phyloP scores from a whole-genome alignment of 148 eudicot genomes.

The Rhododendron ovatum region DNA sequence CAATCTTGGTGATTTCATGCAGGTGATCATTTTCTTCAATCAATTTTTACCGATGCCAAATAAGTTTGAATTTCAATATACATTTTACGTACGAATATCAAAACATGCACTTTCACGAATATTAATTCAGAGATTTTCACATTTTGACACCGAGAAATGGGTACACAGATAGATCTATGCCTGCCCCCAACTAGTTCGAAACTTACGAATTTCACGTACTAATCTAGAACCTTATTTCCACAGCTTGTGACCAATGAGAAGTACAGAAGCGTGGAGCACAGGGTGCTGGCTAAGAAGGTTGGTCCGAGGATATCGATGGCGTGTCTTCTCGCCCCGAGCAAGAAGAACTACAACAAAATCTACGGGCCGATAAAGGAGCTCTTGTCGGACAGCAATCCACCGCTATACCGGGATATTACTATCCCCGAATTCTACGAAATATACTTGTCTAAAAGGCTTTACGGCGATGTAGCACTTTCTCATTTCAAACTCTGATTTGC shows the following conservation, averaged over 20 bases:
- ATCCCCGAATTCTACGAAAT: neutral
- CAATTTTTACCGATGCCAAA: too few species aligned
- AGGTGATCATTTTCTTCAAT: constrained; percentile 18
- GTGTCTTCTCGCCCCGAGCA: neutral
- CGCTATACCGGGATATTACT: neutral
- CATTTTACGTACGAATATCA: too few species aligned
- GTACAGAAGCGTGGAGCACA: constrained; percentile 66
- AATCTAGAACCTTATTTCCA: neutral
- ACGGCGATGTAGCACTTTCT: neutral
- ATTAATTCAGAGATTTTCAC: too few species aligned
- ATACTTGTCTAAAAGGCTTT: neutral
- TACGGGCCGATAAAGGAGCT: neutral
- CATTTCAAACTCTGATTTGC: neutral
- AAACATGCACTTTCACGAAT: too few species aligned
- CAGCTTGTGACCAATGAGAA: constrained; percentile 62
- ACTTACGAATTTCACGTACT: neutral
- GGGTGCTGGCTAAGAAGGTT: constrained; percentile 36
- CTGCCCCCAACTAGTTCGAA: too few species aligned
- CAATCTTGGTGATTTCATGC: constrained; percentile 41
- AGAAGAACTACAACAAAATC: neutral
- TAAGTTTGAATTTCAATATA: too few species aligned
- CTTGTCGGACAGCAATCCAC: neutral
- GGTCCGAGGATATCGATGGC: neutral
- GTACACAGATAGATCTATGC: too few species aligned
- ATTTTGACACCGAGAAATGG: too few species aligned